Base-by-base conservation (phyloP, 805 yeast species). In the Hyphopichia homilentoma region DNA sequence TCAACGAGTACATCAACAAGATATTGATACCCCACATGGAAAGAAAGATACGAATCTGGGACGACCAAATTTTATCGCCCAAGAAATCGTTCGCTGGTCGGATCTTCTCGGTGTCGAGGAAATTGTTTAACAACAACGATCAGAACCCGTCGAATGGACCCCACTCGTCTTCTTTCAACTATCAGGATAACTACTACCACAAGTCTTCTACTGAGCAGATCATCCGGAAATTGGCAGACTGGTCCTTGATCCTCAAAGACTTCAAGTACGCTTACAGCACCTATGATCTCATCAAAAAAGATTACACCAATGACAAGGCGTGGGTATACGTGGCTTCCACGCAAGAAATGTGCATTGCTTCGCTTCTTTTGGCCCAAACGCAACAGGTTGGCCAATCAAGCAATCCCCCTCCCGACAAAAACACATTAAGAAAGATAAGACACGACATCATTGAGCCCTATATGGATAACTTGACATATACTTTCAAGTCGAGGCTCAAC, bases 221-320 rank as follows among this genome's bases (percentile, higher is more conserved):
- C 26, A 68, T 88, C 17, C 67, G 97, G 31, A 82, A 84, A 50
- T 63, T 90, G 17, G 97, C 95, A 0, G 98, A 93, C 54, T 86
- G 95, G 86, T 79, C 88, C 5, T 78, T 90, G 48, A 85, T 93
- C 79, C 59, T 89, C n/a, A 75, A 88, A 22, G 96, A 93, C 61
- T 90, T 83, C 66, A 80, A 81, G 52, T 79, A 77, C 36, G 93
- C 97, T 3, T 81, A 83, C 48, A 67, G 84, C 1, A 83, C 87
- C 1, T 90, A 90, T 53, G 97, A 90, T 38, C 54, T 85, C 31
- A 69, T 87, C 23, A 81, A 81, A 38, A 81, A 83, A 47, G 96
- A 89, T 52, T 81, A 81, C 43, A 65, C 76, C 24, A 73, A 75
- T 38, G 93, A 83, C 47, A 83, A 80, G 57, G 86, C 93, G 1